These are phyloP conservation scores for Aspergillus sp. DNA, from an alignment of 2,329 filamentous ascomycete species.

Conservation along the genomic window DNA sequence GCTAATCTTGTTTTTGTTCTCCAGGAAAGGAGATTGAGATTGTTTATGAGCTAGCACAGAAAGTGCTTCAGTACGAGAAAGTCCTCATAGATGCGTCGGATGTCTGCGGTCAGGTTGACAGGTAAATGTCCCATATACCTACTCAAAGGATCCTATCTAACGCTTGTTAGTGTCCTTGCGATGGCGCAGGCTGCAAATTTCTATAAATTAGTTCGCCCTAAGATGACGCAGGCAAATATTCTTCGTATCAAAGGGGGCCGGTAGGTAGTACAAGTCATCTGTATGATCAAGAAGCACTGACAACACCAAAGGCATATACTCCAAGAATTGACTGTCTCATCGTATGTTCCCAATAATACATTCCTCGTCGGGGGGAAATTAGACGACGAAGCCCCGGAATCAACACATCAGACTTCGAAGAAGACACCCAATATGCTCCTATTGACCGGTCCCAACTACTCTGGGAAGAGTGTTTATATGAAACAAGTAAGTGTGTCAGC, in stretches of 20 bases:
- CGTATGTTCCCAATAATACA: constrained; percentile 82
- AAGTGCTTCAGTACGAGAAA: constrained; percentile 67
- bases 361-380: constrained; percentile 60
- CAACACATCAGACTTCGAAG: neutral
- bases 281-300: constrained; percentile 5
- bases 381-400: neutral
- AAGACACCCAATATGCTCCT: constrained; percentile 66
- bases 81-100: constrained; percentile 70
- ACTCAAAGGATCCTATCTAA: constrained; percentile 16
- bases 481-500: constrained; percentile 61
- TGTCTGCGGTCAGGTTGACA: constrained; percentile 80
- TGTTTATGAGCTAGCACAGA: constrained; percentile 71
- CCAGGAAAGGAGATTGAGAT: constrained; percentile 86
- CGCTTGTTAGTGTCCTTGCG: constrained; percentile 65
- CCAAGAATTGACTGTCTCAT: constrained; percentile 77
- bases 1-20: neutral
- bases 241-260: constrained; percentile 75
- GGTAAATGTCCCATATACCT: constrained; percentile 31
- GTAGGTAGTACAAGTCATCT: constrained; percentile 31
- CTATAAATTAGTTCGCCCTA: constrained; percentile 70
- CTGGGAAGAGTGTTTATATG: constrained; percentile 92
- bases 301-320: constrained; percentile 64
- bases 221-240: constrained; percentile 67
- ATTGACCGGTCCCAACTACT: constrained; percentile 92
- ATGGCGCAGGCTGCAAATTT: constrained; percentile 73